Base-by-base conservation (phyloP, 2,329 filamentous ascomycete species). In the Alternaria gaisen region DNA sequence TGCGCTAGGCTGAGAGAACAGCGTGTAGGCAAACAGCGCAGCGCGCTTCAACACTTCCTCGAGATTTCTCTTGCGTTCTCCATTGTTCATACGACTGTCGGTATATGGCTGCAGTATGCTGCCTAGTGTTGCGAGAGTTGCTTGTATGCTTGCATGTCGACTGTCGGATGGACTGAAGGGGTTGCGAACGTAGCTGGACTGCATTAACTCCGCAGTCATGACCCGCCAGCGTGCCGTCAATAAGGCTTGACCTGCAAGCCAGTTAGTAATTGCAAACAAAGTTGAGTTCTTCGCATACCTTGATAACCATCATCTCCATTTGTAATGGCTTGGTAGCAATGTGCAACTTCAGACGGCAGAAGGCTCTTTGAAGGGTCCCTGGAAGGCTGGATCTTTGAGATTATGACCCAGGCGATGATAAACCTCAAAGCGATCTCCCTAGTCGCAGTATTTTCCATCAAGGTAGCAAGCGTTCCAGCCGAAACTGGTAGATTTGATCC, bases 21-120 rank as follows among this genome's bases (percentile, higher is more conserved):
- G 59, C 1, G 72, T 69, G 47, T 74, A 78, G n/a, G 74, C 76
- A 47, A 77, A 77, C 3, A 64, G 61, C 1, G 75, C 75, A 3
- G 72, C 71, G 5, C 75, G 70, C 48, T 76, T 77, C n/a, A 78
- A 53, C 1, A 80, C 70, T 55, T 77, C 74, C 18, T 77, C 72
- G 9, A 80, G 56, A 46, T 80, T 79, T 3, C 61, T 64, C 16
- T 64, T 68, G 4, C 77, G 66, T 28, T 74, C 61, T n/a, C 56
- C 61, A 8, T 73, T 69, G 28, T 77, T 66, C 59, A 73, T 66
- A 3, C 68, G 69, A 28, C 64, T 64, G 51, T 75, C 69, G 18
- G 65, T 62, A 43, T 68, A 78, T 10, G 72, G 74, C 18, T 58
- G 63, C 6, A 79, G 64, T 16, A 78, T 59, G 6, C 59, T 65